These are phyloP conservation scores for Beta lomatogona DNA, from an alignment of 179 eudicot species.

Conservation along the genomic window DNA sequence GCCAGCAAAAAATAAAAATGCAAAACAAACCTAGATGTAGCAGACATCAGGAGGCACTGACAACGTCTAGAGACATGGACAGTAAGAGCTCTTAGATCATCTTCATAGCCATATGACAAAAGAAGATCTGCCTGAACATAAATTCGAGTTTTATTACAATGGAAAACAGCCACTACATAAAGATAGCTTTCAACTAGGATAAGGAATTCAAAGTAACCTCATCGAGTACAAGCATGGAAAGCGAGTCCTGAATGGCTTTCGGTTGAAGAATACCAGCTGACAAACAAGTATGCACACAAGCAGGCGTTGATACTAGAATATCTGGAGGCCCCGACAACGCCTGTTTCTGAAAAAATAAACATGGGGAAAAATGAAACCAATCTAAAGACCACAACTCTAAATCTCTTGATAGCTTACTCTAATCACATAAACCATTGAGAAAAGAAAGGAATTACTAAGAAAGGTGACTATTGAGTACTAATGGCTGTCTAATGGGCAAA, in stretches of 20 bases:
- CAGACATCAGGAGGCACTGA: constrained; percentile 98
- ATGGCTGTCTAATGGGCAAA: background rate
- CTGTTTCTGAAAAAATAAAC: constrained; percentile 45
- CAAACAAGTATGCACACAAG: constrained; percentile 73
- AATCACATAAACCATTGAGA: background rate
- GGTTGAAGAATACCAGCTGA: constrained; percentile 57
- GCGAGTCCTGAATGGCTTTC: constrained; percentile 72
- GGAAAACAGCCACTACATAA: background rate
- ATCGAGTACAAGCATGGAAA: constrained; percentile 83
- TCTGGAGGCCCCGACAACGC: constrained; percentile 83
- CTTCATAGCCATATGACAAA: constrained; percentile 88
- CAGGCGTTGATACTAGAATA: constrained; percentile 85
- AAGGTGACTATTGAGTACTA: background rate
- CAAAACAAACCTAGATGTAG: constrained; percentile 75
- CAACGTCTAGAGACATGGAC: constrained; percentile 80
- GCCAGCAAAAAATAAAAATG: background rate
- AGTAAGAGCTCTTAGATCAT: constrained; percentile 77
- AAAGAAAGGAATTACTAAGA: background rate
- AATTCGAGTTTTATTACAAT: constrained; percentile 16
- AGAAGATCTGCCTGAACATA: constrained; percentile 92
- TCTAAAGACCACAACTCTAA: background rate
- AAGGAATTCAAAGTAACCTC: constrained; percentile 50
- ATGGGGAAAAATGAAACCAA: background rate
- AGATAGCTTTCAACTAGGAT: background rate
- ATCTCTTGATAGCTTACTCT: background rate